These are phyloP conservation scores for Microdochium nivale DNA, from an alignment of 2,329 filamentous ascomycete species.

Conservation along the genomic window DNA sequence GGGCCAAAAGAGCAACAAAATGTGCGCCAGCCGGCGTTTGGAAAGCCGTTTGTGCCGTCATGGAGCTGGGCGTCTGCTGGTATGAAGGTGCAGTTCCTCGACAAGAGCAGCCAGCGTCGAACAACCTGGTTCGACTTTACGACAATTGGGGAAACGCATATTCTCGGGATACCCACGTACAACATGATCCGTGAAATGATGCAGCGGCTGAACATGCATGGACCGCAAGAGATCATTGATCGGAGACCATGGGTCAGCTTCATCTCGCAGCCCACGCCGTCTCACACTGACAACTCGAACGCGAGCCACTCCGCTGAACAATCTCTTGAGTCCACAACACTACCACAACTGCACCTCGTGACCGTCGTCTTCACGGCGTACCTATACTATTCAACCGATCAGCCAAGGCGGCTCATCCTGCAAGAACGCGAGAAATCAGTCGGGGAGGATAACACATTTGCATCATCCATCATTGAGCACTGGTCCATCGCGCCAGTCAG, in stretches of 20 bases:
- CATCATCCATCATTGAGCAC: neutral
- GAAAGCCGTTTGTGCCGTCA: neutral
- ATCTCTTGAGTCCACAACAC: neutral
- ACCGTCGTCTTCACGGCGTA: neutral
- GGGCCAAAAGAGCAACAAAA: neutral
- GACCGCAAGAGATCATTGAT: neutral
- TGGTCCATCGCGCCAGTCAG: neutral
- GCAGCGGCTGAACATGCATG: neutral
- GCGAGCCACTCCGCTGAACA: neutral
- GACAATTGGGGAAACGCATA: neutral
- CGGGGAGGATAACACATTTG: neutral
- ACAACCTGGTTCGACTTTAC: neutral
- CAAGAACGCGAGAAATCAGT: neutral
- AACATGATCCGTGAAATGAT: neutral
- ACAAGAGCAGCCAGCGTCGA: slow-evolving; percentile 11
- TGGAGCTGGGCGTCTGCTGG: neutral
- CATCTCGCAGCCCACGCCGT: neutral
- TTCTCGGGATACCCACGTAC: neutral
- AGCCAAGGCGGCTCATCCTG: neutral
- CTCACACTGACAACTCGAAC: neutral
- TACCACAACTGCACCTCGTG: neutral
- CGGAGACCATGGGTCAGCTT: too few species aligned
- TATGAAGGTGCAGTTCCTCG: slow-evolving; percentile 27
- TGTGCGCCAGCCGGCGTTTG: neutral
- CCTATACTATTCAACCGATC: neutral